Evolutionary conservation across 441 rosid genomes (phyloP).

Genomic region (Croton setiger): DNA sequence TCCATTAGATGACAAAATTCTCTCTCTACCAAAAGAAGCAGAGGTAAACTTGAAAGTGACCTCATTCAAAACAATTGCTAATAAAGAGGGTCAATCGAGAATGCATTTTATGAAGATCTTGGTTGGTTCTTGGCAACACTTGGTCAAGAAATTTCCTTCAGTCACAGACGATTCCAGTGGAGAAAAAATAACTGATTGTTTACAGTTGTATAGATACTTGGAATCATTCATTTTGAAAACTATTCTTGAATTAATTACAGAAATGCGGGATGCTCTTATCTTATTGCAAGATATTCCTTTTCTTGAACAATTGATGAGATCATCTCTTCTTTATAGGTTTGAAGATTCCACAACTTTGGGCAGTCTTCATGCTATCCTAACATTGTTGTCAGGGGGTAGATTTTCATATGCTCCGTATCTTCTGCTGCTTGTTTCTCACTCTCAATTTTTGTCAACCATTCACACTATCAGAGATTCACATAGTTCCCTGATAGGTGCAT

Average conservation of each 20-base stretch:
- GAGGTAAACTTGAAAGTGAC: conserved; percentile 28
- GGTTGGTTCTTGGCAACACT: conserved; percentile 58
- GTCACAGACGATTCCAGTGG: conserved; percentile 28
- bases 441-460: conserved; percentile 70
- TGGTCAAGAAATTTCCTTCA: conserved; percentile 52
- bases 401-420: conserved; percentile 52
- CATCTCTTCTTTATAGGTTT: conserved; percentile 72
- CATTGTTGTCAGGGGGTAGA: conserved; percentile 52
- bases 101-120: conserved; percentile 50
- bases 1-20: conserved; percentile 36
- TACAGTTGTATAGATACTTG: conserved; percentile 52
- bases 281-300: conserved; percentile 60
- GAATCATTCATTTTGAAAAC: conserved; percentile 69
- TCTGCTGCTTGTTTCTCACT: conserved; percentile 75
- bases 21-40: conserved; percentile 29
- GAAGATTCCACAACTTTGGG: conserved; percentile 64
- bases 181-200: conserved; percentile 31
- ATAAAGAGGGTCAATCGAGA: conserved; percentile 37
- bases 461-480: conserved; percentile 37
- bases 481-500: conserved; percentile 46
- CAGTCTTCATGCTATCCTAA: conserved; percentile 46
- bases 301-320: conserved; percentile 63
- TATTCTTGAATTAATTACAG: conserved; percentile 42
- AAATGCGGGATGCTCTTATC: conserved; percentile 53
- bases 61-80: conserved; percentile 30